These are phyloP conservation scores for Calonectria pseudoreteaudii DNA, from an alignment of 2,329 filamentous ascomycete species.

Conservation along the genomic window DNA sequence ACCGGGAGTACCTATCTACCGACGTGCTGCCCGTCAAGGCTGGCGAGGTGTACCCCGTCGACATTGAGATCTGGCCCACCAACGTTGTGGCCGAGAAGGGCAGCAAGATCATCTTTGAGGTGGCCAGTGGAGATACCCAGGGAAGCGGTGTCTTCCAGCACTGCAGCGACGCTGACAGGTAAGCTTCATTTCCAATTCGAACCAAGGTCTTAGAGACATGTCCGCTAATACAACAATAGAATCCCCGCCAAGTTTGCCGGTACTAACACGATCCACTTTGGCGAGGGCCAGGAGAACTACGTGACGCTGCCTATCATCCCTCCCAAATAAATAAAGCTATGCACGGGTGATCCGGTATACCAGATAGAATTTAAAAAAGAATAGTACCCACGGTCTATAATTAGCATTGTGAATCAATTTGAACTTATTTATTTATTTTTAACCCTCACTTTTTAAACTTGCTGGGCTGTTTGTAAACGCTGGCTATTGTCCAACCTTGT, in stretches of 20 bases:
- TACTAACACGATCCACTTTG: conserved; percentile 22
- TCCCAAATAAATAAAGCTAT: conserved; percentile 10
- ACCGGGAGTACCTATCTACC: conserved; percentile 66
- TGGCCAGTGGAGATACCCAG: conserved; percentile 68
- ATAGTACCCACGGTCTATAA: background rate
- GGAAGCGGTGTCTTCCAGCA: conserved; percentile 69
- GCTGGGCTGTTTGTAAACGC: background rate
- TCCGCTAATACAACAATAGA: background rate
- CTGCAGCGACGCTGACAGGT: conserved; percentile 60
- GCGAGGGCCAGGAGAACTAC: conserved; percentile 19
- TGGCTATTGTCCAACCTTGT: background rate
- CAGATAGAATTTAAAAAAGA: background rate
- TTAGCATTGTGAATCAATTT: background rate
- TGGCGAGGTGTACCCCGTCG: conserved; percentile 68
- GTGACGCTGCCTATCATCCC: conserved; percentile 25
- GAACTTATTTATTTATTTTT: background rate
- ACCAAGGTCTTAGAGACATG: background rate
- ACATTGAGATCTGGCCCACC: conserved; percentile 75
- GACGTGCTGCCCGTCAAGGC: conserved; percentile 67
- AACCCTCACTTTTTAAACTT: background rate
- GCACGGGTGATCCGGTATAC: background rate
- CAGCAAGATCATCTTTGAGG: conserved; percentile 65
- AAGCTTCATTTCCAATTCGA: conserved; percentile 27
- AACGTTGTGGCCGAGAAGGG: conserved; percentile 65
- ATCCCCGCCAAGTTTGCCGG: conserved; percentile 20